phyloP scores from a whole-genome alignment of 176 grass and related monocot species.

The Urochloa ruziziensis region DNA sequence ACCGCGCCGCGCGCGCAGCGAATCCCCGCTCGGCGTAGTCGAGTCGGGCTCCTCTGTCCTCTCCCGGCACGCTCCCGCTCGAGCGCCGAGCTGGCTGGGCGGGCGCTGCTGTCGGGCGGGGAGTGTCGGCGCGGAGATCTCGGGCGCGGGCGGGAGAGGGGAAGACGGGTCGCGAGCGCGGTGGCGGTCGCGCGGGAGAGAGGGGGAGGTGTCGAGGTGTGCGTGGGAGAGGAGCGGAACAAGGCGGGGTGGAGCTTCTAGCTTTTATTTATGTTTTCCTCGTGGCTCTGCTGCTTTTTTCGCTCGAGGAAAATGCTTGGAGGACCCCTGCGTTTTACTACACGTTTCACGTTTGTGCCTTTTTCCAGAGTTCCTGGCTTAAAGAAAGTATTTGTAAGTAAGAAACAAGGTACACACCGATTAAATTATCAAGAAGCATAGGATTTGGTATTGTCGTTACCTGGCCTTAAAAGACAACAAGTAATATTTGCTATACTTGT shows the following conservation, averaged over 20 bases:
- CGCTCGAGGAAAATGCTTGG: not conserved
- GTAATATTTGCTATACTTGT: too few relatives aligned
- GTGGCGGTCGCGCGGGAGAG: constrained; percentile 18
- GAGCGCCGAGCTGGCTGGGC: not conserved
- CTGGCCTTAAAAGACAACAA: too few relatives aligned
- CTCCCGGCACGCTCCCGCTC: not conserved
- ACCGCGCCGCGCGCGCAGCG: constrained; percentile 5
- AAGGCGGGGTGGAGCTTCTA: constrained; percentile 20
- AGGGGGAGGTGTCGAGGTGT: constrained; percentile 14
- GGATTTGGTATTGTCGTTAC: too few relatives aligned
- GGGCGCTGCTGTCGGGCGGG: not conserved
- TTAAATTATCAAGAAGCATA: too few relatives aligned
- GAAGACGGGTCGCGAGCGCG: constrained; percentile 4
- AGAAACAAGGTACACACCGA: not conserved
- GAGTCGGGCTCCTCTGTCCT: not conserved
- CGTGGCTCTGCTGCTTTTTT: not conserved
- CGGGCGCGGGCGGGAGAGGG: not conserved
- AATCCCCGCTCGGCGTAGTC: not conserved
- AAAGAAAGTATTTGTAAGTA: not conserved
- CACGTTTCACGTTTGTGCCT: not conserved
- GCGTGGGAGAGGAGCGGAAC: constrained; percentile 8
- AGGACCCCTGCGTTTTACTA: not conserved
- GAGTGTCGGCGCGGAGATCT: constrained; percentile 15
- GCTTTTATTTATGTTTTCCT: constrained; percentile 18
- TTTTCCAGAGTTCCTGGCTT: not conserved